Evolutionary conservation across 106 monocot species (phyloP).

Genomic region (Chionographis japonica): DNA sequence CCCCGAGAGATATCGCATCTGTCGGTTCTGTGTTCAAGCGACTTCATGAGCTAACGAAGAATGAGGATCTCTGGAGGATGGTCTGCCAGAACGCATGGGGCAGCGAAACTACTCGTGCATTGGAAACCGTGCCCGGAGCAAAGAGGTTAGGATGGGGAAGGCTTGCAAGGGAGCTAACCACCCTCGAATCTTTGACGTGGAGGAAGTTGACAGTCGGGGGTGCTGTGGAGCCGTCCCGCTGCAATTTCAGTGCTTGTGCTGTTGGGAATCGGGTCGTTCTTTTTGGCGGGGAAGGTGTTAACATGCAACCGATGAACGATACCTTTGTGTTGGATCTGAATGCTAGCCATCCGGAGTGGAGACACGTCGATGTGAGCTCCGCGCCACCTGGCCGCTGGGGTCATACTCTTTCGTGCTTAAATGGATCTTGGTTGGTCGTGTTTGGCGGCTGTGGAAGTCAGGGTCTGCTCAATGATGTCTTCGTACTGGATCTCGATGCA

Average conservation of each 20-base stretch:
- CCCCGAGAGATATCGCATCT: conserved; percentile 56
- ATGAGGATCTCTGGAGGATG: conserved; percentile 63
- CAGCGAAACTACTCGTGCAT: conserved; percentile 30
- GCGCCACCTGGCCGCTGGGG: conserved; percentile 65
- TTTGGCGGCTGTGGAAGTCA: conserved; percentile 61
- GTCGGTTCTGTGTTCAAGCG: conserved; percentile 47
- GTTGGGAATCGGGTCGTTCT: conserved; percentile 60
- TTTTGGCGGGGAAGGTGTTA: conserved; percentile 66
- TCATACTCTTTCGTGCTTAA: conserved; percentile 51
- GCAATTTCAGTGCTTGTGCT: conserved; percentile 71
- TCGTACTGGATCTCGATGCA: conserved; percentile 55
- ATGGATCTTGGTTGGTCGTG: conserved; percentile 59
- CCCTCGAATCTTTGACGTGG: conserved; percentile 59
- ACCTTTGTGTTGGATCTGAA: conserved; percentile 61
- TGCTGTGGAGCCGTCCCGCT: conserved; percentile 57
- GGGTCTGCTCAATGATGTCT: conserved; percentile 60
- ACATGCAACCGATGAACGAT: conserved; percentile 76
- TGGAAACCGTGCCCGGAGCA: conserved; percentile 36
- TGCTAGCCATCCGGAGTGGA: conserved; percentile 53
- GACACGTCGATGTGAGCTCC: conserved; percentile 48
- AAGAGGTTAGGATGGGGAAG: conserved; percentile 47
- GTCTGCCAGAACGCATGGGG: conserved; percentile 67
- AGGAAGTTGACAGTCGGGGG: conserved; percentile 57
- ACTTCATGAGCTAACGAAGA: conserved; percentile 41
- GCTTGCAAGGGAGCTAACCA: conserved; percentile 52